Base-by-base conservation (phyloP, 2,329 filamentous ascomycete species). In the Microcyclospora pomicola region DNA sequence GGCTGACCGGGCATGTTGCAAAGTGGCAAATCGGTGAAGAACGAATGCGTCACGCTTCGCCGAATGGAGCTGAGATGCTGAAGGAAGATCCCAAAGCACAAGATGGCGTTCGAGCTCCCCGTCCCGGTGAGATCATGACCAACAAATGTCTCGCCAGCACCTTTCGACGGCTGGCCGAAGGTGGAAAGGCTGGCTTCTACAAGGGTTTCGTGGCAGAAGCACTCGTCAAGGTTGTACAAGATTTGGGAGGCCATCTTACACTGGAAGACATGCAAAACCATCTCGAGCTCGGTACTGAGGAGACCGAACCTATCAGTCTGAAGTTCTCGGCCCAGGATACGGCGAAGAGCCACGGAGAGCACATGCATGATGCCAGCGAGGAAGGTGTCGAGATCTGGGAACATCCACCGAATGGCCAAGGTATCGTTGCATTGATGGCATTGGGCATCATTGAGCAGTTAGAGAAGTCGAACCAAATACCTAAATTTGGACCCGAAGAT, bases 391-490 rank as follows among this genome's bases (percentile, higher is more conserved):
- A 93, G 54, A 66, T 98, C 1, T 96, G 88, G 88, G 91, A 98
- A 55, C 88, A 96, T 56, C 87, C 88, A 28, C 91, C 91, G 7
- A 96, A 96, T 52, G 87, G 91, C 0, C 91, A 96, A 61, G 91
- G 91, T 2, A 87, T 96, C 46, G 83, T 96, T 2, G 91, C 91
- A 0, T 66, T 96, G 27, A 94, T 96, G 80, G 83, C 91, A 0
- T 68, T 98, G 1, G 91, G 91, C 1, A 93, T 96, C 47, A 67
- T 98, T 35, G 79, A 95, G 57, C 77, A 87, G 55, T 71, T 96
- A 1, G 84, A 94, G 60, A 74, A 76, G 42, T 66, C 71, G 12
- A 80, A 80, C 30, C 76, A 76, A 50, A 85, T 96, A 42, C 77
- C 80, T 0, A 71, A 67, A 1, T 94, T 91, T 60, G 62, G 59